These are phyloP conservation scores for Rhynchospora breviuscula DNA, from an alignment of 176 grass and related monocot species.

Conservation along the genomic window DNA sequence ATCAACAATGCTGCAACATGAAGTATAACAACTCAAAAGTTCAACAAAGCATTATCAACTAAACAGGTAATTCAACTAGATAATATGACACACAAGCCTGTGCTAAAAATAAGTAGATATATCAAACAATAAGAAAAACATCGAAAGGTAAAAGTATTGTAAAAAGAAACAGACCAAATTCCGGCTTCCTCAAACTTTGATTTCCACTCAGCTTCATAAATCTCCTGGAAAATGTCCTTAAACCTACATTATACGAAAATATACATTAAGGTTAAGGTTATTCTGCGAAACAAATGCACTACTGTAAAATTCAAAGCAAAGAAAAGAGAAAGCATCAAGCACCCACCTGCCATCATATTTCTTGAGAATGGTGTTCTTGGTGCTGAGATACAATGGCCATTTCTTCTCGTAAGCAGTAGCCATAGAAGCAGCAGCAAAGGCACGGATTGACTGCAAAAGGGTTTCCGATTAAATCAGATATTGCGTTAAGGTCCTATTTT, in stretches of 20 bases:
- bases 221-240: slow-evolving; percentile 98
- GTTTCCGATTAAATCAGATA: slow-evolving; percentile 5
- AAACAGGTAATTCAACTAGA: background rate
- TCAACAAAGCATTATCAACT: background rate
- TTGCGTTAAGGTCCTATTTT: background rate
- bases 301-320: background rate
- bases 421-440: slow-evolving; percentile 91
- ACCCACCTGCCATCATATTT: slow-evolving; percentile 94
- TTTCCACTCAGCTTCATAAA: slow-evolving; percentile 95
- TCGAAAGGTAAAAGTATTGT: background rate
- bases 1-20: background rate
- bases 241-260: slow-evolving; percentile 52
- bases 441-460: slow-evolving; percentile 63
- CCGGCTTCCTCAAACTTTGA: slow-evolving; percentile 76
- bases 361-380: slow-evolving; percentile 98
- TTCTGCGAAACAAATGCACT: background rate
- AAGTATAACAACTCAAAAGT: background rate
- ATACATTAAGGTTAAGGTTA: slow-evolving; percentile 9
- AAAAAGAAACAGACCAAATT: slow-evolving; percentile 56
- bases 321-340: background rate
- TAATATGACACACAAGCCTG: background rate
- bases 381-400: slow-evolving; percentile 96
- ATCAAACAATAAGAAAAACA: background rate
- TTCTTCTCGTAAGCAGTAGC: slow-evolving; percentile 86
- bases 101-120: background rate